Evolutionary conservation across 164 flowering plant species (phyloP).

Genomic region (Vitis cinerea): DNA sequence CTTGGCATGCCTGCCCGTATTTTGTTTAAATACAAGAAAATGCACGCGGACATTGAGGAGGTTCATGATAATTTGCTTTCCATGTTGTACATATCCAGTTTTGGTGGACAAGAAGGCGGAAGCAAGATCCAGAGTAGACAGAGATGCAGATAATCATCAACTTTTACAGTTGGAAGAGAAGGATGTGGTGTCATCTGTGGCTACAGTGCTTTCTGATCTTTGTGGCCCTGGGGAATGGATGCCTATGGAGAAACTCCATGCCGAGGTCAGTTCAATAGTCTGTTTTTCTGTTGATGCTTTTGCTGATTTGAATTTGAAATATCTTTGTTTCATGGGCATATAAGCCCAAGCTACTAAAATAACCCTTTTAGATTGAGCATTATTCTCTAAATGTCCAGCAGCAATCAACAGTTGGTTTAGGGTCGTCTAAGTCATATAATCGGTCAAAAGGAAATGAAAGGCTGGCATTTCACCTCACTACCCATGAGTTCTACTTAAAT

Average conservation of each 20-base stretch:
- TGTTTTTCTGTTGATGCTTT: not conserved
- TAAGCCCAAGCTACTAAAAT: not conserved
- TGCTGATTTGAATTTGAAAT: not conserved
- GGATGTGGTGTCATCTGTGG: conserved; percentile 94
- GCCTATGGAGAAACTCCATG: conserved; percentile 93
- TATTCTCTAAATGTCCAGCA: no score
- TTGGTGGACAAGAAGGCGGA: conserved; percentile 76
- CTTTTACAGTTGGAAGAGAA: conserved; percentile 86
- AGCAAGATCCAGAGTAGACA: conserved; percentile 66
- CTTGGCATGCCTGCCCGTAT: no score
- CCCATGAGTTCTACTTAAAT: no score
- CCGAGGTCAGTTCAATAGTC: conserved; percentile 53
- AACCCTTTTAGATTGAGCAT: not conserved
- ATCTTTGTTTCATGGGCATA: not conserved
- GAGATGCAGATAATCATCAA: conserved; percentile 84
- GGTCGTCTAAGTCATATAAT: no score
- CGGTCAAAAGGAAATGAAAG: no score
- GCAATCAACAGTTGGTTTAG: no score
- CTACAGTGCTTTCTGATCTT: conserved; percentile 87
- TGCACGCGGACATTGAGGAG: no score
- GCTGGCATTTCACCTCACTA: no score
- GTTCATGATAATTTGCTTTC: no score
- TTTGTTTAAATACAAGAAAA: no score
- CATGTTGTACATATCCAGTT: conserved; percentile 7
- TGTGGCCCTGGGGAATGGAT: conserved; percentile 99